phyloP scores from a whole-genome alignment of 495 filamentous ascomycete species.

The Aspergillus nidulans region DNA sequence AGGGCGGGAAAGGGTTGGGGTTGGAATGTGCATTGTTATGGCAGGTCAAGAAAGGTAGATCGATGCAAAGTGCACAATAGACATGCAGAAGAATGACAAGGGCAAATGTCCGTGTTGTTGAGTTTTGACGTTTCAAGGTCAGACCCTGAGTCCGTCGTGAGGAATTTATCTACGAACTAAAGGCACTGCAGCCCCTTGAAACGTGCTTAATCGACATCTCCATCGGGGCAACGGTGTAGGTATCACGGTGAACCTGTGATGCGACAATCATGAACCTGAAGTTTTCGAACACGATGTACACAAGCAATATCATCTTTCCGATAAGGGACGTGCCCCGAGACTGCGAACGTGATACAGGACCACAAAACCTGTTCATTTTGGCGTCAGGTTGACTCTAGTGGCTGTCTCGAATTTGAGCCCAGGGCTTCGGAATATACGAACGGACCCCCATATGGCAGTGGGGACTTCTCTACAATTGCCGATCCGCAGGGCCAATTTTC shows the following conservation, averaged over 20 bases:
- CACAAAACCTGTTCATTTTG: too few species aligned
- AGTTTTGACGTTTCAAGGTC: not conserved
- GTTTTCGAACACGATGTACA: too few species aligned
- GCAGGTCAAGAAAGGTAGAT: not conserved
- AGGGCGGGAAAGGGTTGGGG: constrained; percentile 82
- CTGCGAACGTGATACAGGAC: not conserved
- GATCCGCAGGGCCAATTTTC: not conserved
- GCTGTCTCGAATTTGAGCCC: not conserved
- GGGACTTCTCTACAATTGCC: not conserved
- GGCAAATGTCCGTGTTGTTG: not conserved
- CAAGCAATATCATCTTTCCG: not conserved
- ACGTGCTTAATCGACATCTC: not conserved
- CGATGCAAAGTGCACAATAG: not conserved
- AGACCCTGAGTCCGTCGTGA: not conserved
- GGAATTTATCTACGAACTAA: not conserved
- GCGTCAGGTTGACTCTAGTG: too few species aligned
- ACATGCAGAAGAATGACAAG: not conserved
- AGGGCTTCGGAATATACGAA: not conserved
- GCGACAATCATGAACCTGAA: not conserved
- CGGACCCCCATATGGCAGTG: not conserved
- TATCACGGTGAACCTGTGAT: not conserved
- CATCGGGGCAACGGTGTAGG: not conserved
- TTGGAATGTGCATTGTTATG: constrained; percentile 59
- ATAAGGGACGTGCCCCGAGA: not conserved
- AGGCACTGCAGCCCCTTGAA: not conserved